These are phyloP conservation scores for Pseudognaphalium luteoalbum DNA, from an alignment of 129 eudicot genomes.

Conservation along the genomic window DNA sequence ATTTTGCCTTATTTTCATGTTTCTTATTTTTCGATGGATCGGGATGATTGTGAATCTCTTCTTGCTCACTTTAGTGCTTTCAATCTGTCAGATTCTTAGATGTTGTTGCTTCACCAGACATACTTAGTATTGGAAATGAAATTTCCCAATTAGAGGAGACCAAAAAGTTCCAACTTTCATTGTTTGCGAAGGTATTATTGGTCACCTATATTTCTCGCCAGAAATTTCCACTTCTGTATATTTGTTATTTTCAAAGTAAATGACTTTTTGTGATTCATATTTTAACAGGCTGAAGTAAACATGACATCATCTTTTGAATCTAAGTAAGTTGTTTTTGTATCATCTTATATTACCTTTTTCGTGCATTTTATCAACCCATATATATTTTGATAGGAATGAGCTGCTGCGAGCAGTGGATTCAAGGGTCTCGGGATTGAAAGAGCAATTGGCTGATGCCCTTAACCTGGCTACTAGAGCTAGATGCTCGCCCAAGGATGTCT, in stretches of 20 bases:
- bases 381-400: slow-evolving; percentile 65
- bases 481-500: slow-evolving; percentile 56
- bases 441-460: slow-evolving; percentile 56
- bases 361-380: slow-evolving; percentile 28
- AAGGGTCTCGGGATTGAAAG: slow-evolving; percentile 70
- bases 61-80: slow-evolving; percentile 11
- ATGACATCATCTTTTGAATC: slow-evolving; percentile 70
- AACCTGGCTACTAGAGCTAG: slow-evolving; percentile 54
- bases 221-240: slow-evolving; percentile 12
- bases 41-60: slow-evolving; percentile 5
- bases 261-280: slow-evolving; percentile 24
- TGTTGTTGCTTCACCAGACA: slow-evolving; percentile 52
- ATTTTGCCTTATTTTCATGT: slow-evolving; percentile 17
- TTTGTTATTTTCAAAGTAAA: slow-evolving; percentile 1
- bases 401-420: slow-evolving; percentile 80
- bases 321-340: slow-evolving; percentile 53
- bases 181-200: slow-evolving; percentile 43
- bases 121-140: slow-evolving; percentile 56
- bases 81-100: slow-evolving; percentile 57
- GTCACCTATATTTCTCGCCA: slow-evolving; percentile 14
- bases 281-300: slow-evolving; percentile 58
- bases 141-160: slow-evolving; percentile 86
- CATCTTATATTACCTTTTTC: slow-evolving; percentile 8
- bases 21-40: slow-evolving; percentile 16
- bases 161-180: slow-evolving; percentile 72